Base-by-base conservation (phyloP, 768 basidiomycete genomes). In the Hericium rajendrae region DNA sequence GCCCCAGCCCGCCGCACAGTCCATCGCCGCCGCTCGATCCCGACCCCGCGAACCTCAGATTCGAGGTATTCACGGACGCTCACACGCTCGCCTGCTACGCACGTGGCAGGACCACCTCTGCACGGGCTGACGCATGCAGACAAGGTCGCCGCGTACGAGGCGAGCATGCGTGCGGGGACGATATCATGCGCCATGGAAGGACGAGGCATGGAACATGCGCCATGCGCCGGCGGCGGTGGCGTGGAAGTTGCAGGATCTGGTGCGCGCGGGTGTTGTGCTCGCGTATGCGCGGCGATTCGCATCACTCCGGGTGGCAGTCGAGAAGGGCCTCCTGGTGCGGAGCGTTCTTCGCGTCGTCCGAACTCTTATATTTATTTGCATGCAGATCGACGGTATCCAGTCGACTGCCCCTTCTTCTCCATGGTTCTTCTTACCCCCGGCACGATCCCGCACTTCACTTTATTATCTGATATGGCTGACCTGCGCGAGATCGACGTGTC, bases 321-420 rank as follows among this genome's bases (percentile, higher is more conserved):
- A 81, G 67, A 83, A 83, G 62, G 82, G 84, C 59, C 67, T 73
- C 38, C 69, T 84, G 43, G 82, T 82, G 60, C 55, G 76, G 43
- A 1, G 32, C 32, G 8, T 8, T 32, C 32, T 32, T 32, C 32
- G 32, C 32, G 8, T 10, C 13, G 5, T 22, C 20, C 28, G 32
- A 53, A 54, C 32, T 12, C 49, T 10, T 52, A 13, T n/a, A 5
- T 3, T 26, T 52, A 28, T 32, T 2, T 32, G 9, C 26, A 8
- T 53, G 11, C 61, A 83, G 81, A 72, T 84, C 32, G 71, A 77
- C 52, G 67, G 68, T 5, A 72, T 80, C 20, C 69, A 80, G 57
- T 70, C 76, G 0, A 71, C 26, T 6, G 32, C 9, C 1, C 32
- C 74, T n/a, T n/a, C 0, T 66, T 72, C 54, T 62, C 70, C 2